These are phyloP conservation scores for Fusarium sp. DNA, from an alignment of 2,329 filamentous ascomycete species.

Conservation along the genomic window DNA sequence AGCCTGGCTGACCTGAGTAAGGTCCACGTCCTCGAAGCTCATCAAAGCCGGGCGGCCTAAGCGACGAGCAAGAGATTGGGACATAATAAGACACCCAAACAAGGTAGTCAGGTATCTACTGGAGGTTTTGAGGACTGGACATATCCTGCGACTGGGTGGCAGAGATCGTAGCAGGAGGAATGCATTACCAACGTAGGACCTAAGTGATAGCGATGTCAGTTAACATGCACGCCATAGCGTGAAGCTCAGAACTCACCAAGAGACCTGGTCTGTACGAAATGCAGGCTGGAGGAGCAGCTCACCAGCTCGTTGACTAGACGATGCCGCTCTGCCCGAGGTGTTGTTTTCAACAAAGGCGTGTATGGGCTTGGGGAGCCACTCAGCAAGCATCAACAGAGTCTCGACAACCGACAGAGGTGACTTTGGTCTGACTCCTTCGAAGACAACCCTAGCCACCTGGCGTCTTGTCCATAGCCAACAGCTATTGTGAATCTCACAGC, in stretches of 20 bases:
- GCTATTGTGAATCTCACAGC: conserved; percentile 3
- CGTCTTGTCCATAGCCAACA: conserved; percentile 9
- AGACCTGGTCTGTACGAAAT: conserved; percentile 13
- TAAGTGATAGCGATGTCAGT: neutral
- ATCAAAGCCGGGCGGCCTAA: neutral
- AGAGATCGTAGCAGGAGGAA: conserved; percentile 11
- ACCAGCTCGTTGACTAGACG: neutral
- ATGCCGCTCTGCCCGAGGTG: neutral
- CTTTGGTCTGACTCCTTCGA: conserved; percentile 8
- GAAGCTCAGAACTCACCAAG: neutral
- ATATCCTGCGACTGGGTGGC: neutral
- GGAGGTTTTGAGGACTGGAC: neutral
- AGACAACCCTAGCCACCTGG: conserved; percentile 3
- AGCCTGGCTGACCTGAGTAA: neutral
- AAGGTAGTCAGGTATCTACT: neutral
- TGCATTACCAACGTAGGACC: conserved; percentile 18
- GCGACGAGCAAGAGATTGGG: conserved; percentile 11
- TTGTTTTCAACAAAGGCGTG: conserved; percentile 8
- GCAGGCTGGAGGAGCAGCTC: conserved; percentile 6
- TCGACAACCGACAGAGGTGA: conserved; percentile 3
- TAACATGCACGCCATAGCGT: neutral
- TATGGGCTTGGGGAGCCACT: conserved; percentile 7
- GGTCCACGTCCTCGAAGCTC: conserved; percentile 11
- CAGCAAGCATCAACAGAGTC: conserved; percentile 12
- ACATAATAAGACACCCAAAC: conserved; percentile 7